Percentiles rank a stretch among this genome's conserved stretches.
phyloP scores from a whole-genome alignment of 805 yeast genomes.

The Priceomyces haplophilus region DNA sequence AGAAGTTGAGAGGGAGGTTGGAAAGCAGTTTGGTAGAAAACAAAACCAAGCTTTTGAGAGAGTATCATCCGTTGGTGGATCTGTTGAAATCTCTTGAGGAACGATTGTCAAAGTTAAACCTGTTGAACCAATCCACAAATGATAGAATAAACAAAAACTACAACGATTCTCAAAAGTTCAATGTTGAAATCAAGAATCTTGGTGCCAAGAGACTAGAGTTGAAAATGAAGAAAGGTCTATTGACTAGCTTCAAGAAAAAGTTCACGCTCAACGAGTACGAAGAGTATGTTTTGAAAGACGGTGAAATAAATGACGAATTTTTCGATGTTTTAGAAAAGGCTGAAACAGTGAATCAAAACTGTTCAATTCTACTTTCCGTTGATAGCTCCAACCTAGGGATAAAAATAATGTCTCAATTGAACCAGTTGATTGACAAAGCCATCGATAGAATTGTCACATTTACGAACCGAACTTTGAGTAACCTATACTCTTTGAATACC shows the following conservation, averaged over 20 bases:
- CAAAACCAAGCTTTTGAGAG: constrained; percentile 38
- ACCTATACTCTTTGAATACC: constrained; percentile 27
- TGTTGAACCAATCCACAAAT: constrained; percentile 33
- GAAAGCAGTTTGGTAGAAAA: constrained; percentile 59
- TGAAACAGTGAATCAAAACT: constrained; percentile 59
- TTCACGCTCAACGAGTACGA: constrained; percentile 74
- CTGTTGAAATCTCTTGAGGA: constrained; percentile 22
- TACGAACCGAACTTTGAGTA: constrained; percentile 31
- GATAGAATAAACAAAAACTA: constrained; percentile 33
- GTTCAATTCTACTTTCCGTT: constrained; percentile 67
- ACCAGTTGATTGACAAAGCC: constrained; percentile 44
- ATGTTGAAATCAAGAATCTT: constrained; percentile 22
- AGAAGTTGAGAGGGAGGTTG: constrained; percentile 55
- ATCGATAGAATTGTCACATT: constrained; percentile 27
- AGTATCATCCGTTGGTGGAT: constrained; percentile 29
- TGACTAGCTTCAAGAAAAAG: constrained; percentile 52
- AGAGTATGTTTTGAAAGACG: constrained; percentile 51
- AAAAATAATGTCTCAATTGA: constrained; percentile 59
- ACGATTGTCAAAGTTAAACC: constrained; percentile 18
- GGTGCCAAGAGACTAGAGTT: constrained; percentile 30
- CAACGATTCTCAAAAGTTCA: constrained; percentile 20
- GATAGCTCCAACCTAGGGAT: constrained; percentile 65
- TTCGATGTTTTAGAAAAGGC: constrained; percentile 60
- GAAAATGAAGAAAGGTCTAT: constrained; percentile 48
- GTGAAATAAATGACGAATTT: constrained; percentile 51